Base-by-base conservation (phyloP, 2,329 filamentous ascomycete species). In the Beauveria sp. region DNA sequence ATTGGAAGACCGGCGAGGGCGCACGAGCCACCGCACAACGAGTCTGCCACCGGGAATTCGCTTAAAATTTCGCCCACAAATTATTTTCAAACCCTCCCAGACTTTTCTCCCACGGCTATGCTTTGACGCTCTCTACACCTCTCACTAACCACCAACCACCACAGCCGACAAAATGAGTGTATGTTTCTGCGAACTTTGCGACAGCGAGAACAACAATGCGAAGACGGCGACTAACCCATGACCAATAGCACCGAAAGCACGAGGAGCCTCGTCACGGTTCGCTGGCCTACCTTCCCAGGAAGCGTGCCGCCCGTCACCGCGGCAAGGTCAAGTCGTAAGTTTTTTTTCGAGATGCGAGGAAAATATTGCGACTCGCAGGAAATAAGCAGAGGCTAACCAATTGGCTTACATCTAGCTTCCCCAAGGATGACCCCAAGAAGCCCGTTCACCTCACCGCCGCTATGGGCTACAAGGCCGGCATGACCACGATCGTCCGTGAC, bases 341-440 rank as follows among this genome's bases (percentile, higher is more conserved):
- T 49, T 61, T 62, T 67, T 63, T 45, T 47, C 34, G 52, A 46
- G 53, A 26, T n/a, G 51, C 24, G 50, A 58, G 30, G 51, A 18
- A 47, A 9, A n/a, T 38, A 60, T 24, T 9, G 20, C 10, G 45
- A 42, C 58, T 66, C 65, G 55, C 57, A 50, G 62, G 63, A 57
- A 49, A 58, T 14, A 0, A 56, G 65, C 69, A 69, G 70, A 53
- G 50, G 58, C 64, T 64, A 63, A 67, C 61, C 63, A 65, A 66
- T 69, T 66, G 59, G 63, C 34, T 61, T 60, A 45, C 60, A 47
- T 60, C 64, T 64, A 96, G 91, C 81, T 99, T 99, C 88, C 95
- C 95, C 77, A 98, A 98, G 89, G 95, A 99, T 90, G 93, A 99
- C 86, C 84, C 92, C 76, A 98, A 98, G 90, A 96, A 98, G 89